A percentile compares a stretch with the other conserved stretches of the same genome.
Evolutionary conservation across 208 protist genomes (phyloP).

Genomic region (Tritrichomonas musculus): DNA sequence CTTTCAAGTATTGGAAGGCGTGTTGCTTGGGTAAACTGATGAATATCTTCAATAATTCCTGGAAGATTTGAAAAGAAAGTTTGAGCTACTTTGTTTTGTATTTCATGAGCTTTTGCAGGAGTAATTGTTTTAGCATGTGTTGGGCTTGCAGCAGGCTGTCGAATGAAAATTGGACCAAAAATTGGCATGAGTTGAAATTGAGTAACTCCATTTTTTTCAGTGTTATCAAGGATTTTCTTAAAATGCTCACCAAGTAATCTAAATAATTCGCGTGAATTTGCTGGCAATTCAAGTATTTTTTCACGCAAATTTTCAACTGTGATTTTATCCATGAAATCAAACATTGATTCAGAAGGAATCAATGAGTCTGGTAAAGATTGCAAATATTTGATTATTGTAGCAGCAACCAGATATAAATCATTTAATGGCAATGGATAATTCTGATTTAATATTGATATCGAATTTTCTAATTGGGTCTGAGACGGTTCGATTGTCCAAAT

Average conservation of each 20-base stretch:
- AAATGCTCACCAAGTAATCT: neutral
- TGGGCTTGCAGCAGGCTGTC: neutral
- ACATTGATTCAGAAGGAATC: neutral
- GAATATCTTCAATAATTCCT: neutral
- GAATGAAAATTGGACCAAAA: neutral
- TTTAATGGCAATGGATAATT: neutral
- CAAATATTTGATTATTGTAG: neutral
- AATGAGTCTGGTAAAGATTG: neutral
- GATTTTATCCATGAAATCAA: neutral
- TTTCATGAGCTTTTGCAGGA: neutral
- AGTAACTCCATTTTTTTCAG: neutral
- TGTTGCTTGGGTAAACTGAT: neutral
- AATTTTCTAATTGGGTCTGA: neutral
- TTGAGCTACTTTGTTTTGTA: neutral
- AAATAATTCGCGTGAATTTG: neutral
- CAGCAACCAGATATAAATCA: neutral
- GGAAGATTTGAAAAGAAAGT: neutral
- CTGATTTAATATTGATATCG: neutral
- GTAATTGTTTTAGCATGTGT: too few relatives aligned
- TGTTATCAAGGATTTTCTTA: neutral
- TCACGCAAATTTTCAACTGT: neutral
- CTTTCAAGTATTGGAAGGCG: neutral
- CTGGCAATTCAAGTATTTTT: neutral
- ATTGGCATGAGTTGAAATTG: neutral
- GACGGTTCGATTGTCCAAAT: constrained; percentile 26